Conservation (phyloP, 2,329 filamentous ascomycete genomes). For the Trichophyton rubrum region DNA sequence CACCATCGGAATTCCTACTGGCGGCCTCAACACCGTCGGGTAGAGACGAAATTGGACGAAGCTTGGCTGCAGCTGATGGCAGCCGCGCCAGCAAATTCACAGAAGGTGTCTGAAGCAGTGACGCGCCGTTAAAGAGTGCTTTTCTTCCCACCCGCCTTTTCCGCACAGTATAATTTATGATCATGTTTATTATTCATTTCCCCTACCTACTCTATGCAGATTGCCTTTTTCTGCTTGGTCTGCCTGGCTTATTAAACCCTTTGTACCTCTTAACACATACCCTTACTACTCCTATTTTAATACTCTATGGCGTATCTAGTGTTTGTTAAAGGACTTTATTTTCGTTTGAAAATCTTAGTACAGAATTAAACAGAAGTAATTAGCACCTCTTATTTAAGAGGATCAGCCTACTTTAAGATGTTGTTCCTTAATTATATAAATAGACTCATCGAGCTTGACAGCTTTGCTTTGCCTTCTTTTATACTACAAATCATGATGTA, state of each 20-base stretch:
- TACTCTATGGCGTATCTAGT: background rate
- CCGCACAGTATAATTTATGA: background rate
- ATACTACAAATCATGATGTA: too few relatives aligned
- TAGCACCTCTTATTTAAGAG: background rate
- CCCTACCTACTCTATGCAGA: background rate
- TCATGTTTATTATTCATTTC: background rate
- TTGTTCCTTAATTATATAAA: background rate
- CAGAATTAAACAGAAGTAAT: conserved; percentile 2
- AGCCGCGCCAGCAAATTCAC: conserved; percentile 36
- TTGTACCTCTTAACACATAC: background rate
- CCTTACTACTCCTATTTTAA: background rate
- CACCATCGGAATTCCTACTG: conserved; percentile 17
- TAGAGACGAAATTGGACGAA: conserved; percentile 32
- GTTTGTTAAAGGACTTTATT: conserved; percentile 1
- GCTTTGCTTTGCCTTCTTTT: background rate
- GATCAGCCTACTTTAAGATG: background rate
- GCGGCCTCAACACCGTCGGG: conserved; percentile 20
- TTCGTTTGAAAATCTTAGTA: conserved; percentile 1
- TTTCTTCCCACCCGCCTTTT: background rate
- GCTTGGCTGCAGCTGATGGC: conserved; percentile 31
- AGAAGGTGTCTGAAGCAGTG: conserved; percentile 18
- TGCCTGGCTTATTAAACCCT: background rate
- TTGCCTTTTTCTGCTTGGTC: background rate
- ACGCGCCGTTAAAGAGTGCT: conserved; percentile 6
- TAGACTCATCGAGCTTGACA: too few relatives aligned